These are phyloP conservation scores for Hansenula lynferdii DNA, from an alignment of 1,139 yeast genomes.

Conservation along the genomic window DNA sequence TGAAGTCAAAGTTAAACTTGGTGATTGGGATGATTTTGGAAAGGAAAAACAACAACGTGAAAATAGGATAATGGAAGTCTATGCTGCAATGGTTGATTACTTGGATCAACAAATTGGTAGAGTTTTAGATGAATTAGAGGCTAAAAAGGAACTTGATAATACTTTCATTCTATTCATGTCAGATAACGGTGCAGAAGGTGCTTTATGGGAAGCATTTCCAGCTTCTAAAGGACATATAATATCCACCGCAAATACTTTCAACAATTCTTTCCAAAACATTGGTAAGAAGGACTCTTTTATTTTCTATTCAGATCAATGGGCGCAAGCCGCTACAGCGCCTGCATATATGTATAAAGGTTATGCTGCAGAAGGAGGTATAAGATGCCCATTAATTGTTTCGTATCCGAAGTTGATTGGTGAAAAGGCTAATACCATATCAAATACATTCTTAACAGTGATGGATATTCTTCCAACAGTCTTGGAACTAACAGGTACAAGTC, in stretches of 20 bases:
- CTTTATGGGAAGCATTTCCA: slow-evolving; percentile 53
- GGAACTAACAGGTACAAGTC: slow-evolving; percentile 40
- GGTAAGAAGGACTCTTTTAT: slow-evolving; percentile 45
- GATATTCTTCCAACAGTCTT: slow-evolving; percentile 50
- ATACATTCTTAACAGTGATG: slow-evolving; percentile 49
- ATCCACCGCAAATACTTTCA: slow-evolving; percentile 23
- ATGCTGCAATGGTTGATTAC: slow-evolving; percentile 59
- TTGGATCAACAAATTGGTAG: slow-evolving; percentile 46
- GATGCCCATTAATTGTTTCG: slow-evolving; percentile 45
- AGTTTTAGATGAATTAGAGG: slow-evolving; percentile 36
- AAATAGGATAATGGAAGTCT: slow-evolving; percentile 45
- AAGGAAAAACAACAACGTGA: slow-evolving; percentile 32
- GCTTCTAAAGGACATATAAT: slow-evolving; percentile 27
- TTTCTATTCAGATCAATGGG: slow-evolving; percentile 57
- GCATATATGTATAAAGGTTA: slow-evolving; percentile 38
- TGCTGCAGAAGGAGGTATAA: slow-evolving; percentile 45
- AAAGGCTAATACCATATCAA: slow-evolving; percentile 27
- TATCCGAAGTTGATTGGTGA: slow-evolving; percentile 31
- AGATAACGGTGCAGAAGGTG: slow-evolving; percentile 60
- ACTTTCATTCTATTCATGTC: slow-evolving; percentile 53
- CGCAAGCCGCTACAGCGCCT: slow-evolving; percentile 60
- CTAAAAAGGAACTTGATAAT: slow-evolving; percentile 40
- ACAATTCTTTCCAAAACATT: slow-evolving; percentile 42
- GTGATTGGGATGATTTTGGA: slow-evolving; percentile 38
- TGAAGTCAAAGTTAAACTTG: slow-evolving; percentile 36